Evolutionary conservation across 2,329 filamentous ascomycete genomes (phyloP), one percentile per base, ranked within the genome.

Genomic region (Stagonosporopsis chrysanthemi): DNA sequence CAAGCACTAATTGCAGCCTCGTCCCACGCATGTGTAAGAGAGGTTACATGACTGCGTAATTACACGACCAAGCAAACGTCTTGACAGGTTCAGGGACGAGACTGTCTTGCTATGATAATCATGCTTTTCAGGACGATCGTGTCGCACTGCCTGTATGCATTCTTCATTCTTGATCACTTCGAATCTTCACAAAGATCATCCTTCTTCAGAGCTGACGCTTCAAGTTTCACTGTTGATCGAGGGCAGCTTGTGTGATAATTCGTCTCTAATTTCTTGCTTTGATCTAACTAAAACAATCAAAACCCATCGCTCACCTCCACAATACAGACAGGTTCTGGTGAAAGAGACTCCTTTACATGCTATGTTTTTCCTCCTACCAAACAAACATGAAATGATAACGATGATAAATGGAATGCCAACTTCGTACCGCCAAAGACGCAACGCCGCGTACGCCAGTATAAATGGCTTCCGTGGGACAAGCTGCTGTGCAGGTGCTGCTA

Each of bases 381-480:
- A 63, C 58, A 57, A 62, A 64, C 65, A 64, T 62, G 55, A 63
- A 58, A 50, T 54, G 45, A 54, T 58, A 50, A 58, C 26, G 49
- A 67, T 64, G 58, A 60, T 63, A 53, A 68, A 60, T 59, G 61
- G 68, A 51, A 71, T 63, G 62, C 56, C 56, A 67, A 61, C 58
- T 64, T 61, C 62, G 43, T 60, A 58, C 54, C 50, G 44, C 52
- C 49, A 60, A 58, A 64, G 59, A 59, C 61, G 52, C 58, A 64
- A 72, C 69, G 66, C 69, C 69, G 47, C 49, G 61, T 62, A 68
- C 68, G 65, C 68, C 69, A 56, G 56, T 62, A 46, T 62, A 64
- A 66, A 64, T 57, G 61, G 58, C 62, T 65, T 58, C 54, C 64
- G 58, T 58, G 43, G 19, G 58, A 56, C 62, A 58, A 56, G 54